Percentiles rank a stretch among this genome's conserved stretches.
phyloP scores from a whole-genome alignment of 1,139 yeast genomes.

The Nadsonia starkeyi-henricii region DNA sequence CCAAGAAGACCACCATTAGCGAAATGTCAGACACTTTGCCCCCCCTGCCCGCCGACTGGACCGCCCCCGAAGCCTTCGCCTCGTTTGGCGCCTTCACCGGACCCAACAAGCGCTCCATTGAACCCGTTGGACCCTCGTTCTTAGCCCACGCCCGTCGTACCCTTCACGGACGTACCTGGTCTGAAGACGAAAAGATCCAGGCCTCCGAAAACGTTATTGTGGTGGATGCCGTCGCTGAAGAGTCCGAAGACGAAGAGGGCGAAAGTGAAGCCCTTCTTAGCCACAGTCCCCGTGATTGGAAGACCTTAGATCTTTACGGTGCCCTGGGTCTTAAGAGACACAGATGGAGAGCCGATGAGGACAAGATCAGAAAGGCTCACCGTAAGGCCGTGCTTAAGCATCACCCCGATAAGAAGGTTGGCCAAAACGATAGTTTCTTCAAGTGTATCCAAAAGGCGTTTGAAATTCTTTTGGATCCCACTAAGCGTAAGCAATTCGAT shows the following conservation, averaged over 20 bases:
- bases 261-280: conserved; percentile 57
- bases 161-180: conserved; percentile 95
- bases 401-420: conserved; percentile 96
- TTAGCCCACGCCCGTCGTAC: conserved; percentile 96
- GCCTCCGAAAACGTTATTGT: conserved; percentile 80
- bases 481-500: conserved; percentile 83
- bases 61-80: conserved; percentile 20
- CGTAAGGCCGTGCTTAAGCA: conserved; percentile 93
- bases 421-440: conserved; percentile 89
- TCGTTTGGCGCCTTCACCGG: conserved; percentile 32
- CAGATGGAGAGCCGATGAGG: conserved; percentile 84
- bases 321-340: conserved; percentile 87
- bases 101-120: conserved; percentile 74
- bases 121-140: conserved; percentile 93
- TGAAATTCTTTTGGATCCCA: conserved; percentile 76
- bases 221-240: conserved; percentile 64
- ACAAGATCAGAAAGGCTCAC: conserved; percentile 91
- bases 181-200: conserved; percentile 88
- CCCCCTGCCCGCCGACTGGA: conserved; percentile 18
- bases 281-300: conserved; percentile 98
- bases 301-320: conserved; percentile 88
- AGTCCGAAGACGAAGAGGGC: conserved; percentile 65
- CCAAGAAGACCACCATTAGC: too few species aligned
- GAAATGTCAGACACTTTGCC: conserved; percentile 16
- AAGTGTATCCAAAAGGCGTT: conserved; percentile 95